A percentile compares a stretch with the other conserved stretches of the same genome.
Conservation (phyloP, 23 red algal genomes). For the Chondrus crispus region DNA sequence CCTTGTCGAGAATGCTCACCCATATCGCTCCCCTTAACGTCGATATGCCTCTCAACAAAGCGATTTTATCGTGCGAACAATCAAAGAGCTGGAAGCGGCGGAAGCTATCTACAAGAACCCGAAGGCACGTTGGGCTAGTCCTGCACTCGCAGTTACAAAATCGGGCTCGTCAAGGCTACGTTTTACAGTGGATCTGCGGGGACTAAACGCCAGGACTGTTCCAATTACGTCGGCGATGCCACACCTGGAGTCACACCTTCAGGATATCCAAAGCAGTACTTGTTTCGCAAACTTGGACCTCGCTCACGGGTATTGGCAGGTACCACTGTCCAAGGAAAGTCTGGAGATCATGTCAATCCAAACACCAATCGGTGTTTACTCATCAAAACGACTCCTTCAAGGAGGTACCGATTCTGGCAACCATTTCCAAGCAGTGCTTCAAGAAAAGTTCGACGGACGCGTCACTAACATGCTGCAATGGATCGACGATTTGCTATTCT, state of each 20-base stretch:
- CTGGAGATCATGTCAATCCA: constrained; percentile 36
- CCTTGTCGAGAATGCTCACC: not conserved
- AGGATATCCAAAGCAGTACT: constrained; percentile 5
- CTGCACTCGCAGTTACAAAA: constrained; percentile 15
- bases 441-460: not conserved
- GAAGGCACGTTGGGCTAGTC: not conserved
- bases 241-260: constrained; percentile 20
- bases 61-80: constrained; percentile 13
- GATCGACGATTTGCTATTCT: constrained; percentile 35
- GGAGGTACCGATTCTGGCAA: constrained; percentile 12
- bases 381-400: not conserved
- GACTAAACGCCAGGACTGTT: not conserved
- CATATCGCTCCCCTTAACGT: not conserved
- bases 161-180: not conserved
- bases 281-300: constrained; percentile 33
- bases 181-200: constrained; percentile 15
- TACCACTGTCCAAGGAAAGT: constrained; percentile 6
- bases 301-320: constrained; percentile 44
- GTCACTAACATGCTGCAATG: constrained; percentile 30
- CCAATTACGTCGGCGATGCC: constrained; percentile 8
- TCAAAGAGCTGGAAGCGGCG: constrained; percentile 16
- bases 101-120: constrained; percentile 7
- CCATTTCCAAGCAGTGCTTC: constrained; percentile 36
- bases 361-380: constrained; percentile 14
- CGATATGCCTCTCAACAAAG: constrained; percentile 11